Evolutionary conservation across 148 eudicot species (phyloP).

Genomic region (Pharnaceum exiguum): DNA sequence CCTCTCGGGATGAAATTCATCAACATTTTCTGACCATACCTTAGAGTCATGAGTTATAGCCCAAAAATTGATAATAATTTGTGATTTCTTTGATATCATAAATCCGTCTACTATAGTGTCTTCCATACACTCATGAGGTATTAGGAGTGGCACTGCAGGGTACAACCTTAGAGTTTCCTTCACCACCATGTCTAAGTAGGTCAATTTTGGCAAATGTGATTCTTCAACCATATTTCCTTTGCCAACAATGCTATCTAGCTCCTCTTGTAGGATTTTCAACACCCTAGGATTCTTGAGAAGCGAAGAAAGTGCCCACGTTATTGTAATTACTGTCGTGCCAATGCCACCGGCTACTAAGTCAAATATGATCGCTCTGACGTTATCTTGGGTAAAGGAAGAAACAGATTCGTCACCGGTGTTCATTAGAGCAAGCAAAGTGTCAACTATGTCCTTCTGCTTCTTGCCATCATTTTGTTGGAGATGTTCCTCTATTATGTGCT

Average conservation of each 20-base stretch:
- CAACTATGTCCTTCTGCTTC: conserved; percentile 7
- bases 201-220: conserved; percentile 5
- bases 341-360: conserved; percentile 13
- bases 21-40: conserved; percentile 7
- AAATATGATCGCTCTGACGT: conserved; percentile 6
- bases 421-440: not conserved
- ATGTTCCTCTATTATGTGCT: conserved; percentile 15
- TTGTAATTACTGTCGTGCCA: not conserved
- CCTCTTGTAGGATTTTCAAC: conserved; percentile 9
- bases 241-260: conserved; percentile 3
- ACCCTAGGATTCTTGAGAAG: not conserved
- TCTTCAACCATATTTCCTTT: conserved; percentile 3
- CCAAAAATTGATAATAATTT: conserved; percentile 3
- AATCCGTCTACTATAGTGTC: conserved; percentile 8
- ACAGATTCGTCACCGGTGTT: not conserved
- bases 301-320: conserved; percentile 11
- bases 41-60: conserved; percentile 1
- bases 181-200: conserved; percentile 15
- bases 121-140: conserved; percentile 8
- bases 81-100: conserved; percentile 5
- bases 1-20: conserved; percentile 15
- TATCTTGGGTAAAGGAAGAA: not conserved
- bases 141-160: conserved; percentile 8
- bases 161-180: conserved; percentile 11
- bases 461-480: conserved; percentile 3